Percentiles rank a stretch among this genome's conserved stretches.
Evolutionary conservation across 768 basidiomycete species (phyloP).

Genomic region (Cyclocybe aegerita): DNA sequence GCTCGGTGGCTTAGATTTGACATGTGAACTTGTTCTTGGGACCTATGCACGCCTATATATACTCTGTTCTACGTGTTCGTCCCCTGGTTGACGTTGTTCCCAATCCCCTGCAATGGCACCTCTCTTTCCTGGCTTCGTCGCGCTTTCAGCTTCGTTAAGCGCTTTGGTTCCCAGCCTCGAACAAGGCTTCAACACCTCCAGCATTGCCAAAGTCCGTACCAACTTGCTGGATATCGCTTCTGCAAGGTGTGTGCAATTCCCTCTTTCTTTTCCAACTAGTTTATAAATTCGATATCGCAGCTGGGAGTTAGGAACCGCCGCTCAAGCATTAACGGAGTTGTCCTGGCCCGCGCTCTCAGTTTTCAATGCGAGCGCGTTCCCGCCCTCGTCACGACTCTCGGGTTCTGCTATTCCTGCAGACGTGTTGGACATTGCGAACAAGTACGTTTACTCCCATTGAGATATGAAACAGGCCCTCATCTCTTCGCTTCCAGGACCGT

Average conservation of each 20-base stretch:
- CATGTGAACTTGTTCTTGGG: too few relatives aligned
- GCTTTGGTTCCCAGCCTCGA: constrained; percentile 1
- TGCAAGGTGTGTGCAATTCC: constrained; percentile 21
- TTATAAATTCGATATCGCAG: constrained; percentile 24
- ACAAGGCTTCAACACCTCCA: constrained; percentile 13
- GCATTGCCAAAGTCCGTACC: constrained; percentile 12
- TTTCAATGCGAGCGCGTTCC: constrained; percentile 40
- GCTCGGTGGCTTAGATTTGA: too few relatives aligned
- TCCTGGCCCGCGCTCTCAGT: constrained; percentile 50
- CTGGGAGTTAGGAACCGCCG: constrained; percentile 61
- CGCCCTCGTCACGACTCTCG: constrained; percentile 34
- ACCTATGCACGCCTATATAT: too few relatives aligned
- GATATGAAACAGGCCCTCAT: not conserved
- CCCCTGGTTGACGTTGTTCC: too few relatives aligned
- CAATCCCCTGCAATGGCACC: not conserved
- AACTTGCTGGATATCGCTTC: constrained; percentile 26
- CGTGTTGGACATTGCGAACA: constrained; percentile 39
- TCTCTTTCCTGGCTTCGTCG: constrained; percentile 4
- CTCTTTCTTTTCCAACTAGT: not conserved
- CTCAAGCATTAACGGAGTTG: constrained; percentile 56
- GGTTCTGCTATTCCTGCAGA: constrained; percentile 31
- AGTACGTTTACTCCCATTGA: constrained; percentile 23
- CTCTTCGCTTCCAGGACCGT: constrained; percentile 31
- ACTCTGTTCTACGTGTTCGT: too few relatives aligned
- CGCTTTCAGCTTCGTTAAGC: not conserved